Base-by-base conservation (phyloP, 2,329 filamentous ascomycete species). In the Diaporthe ampelina region DNA sequence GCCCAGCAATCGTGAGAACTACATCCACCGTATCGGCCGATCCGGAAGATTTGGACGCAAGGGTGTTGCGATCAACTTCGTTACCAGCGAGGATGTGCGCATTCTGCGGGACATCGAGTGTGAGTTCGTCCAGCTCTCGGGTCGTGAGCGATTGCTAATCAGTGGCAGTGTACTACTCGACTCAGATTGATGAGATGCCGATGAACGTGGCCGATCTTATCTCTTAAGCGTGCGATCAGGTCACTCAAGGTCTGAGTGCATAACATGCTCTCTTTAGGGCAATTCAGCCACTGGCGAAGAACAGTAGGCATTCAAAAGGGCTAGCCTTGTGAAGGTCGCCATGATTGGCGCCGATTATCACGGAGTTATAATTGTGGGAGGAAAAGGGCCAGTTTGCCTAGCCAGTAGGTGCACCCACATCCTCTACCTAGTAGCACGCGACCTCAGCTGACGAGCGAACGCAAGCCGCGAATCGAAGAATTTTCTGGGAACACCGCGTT, bases 11-110 rank as follows among this genome's bases (percentile, higher is more conserved):
- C 95, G 96, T 83, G 97, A 99, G 90, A 99, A 98, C 92, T 99
- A 99, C 92, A 99, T 99, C 84, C 97, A 99, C 89, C 94, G 97
- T 85, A 99, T 99, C 83, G 97, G 97, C 91, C 96, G 97, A 92
- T 95, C 95, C 89, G 97, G 97, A 89, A 95, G 97, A 90, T 99
- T 99, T 90, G 97, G 97, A 87, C 95, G 97, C 87, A 99, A 99
- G 93, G 97, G 97, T 93, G 97, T 99, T 86, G 97, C 97, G 83
- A 99, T 99, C 92, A 99, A 99, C 94, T 99, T 99, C 86, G 97
- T 99, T 85, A 98, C 96, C 77, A 95, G 95, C 82, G 97, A 99
- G 80, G 97, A 99, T 87, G 97, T 99, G 83, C 95, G 96, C 86
- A 98, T 99, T 94, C 97, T 99, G 94, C 93, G 97, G 86, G 97